phyloP scores from a whole-genome alignment of 371 early-diverging fungal species.

The Phascolomyces articulosus region DNA sequence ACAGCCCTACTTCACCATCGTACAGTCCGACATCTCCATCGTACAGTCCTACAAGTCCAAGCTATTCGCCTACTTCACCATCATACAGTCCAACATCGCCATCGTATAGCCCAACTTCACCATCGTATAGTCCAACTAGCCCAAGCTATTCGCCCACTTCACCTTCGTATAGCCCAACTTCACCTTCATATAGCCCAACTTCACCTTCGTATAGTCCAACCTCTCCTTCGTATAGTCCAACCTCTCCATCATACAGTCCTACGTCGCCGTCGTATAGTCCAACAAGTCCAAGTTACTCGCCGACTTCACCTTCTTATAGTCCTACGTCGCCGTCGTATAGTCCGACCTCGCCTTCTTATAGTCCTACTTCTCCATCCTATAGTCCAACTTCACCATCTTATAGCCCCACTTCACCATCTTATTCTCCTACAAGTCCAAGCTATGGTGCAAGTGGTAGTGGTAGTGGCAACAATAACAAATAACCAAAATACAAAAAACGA shows the following conservation, averaged over 20 bases:
- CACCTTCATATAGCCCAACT: slow-evolving; percentile 64
- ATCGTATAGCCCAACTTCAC: slow-evolving; percentile 68
- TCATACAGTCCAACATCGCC: slow-evolving; percentile 70
- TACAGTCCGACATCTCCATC: slow-evolving; percentile 78
- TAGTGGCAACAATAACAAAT: too few species aligned
- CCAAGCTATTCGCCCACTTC: slow-evolving; percentile 64
- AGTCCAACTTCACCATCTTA: slow-evolving; percentile 55
- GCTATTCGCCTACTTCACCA: slow-evolving; percentile 62
- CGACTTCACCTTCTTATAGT: slow-evolving; percentile 61
- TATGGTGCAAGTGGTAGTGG: too few species aligned
- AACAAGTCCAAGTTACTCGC: slow-evolving; percentile 76
- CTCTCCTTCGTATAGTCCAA: slow-evolving; percentile 74
- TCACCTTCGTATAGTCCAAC: slow-evolving; percentile 76
- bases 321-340: slow-evolving; percentile 59
- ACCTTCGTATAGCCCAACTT: slow-evolving; percentile 73
- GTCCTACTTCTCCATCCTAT: too few species aligned
- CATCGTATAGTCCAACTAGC: slow-evolving; percentile 70
- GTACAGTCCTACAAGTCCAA: slow-evolving; percentile 64
- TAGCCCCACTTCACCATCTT: not conserved
- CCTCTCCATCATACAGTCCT: slow-evolving; percentile 77
- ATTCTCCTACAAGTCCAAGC: too few species aligned
- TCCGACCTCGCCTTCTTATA: not conserved
- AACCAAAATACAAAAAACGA: too few species aligned
- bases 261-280: slow-evolving; percentile 78
- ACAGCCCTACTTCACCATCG: slow-evolving; percentile 76